These are phyloP conservation scores for Candida pini DNA, from an alignment of 805 yeast genomes.

Conservation along the genomic window DNA sequence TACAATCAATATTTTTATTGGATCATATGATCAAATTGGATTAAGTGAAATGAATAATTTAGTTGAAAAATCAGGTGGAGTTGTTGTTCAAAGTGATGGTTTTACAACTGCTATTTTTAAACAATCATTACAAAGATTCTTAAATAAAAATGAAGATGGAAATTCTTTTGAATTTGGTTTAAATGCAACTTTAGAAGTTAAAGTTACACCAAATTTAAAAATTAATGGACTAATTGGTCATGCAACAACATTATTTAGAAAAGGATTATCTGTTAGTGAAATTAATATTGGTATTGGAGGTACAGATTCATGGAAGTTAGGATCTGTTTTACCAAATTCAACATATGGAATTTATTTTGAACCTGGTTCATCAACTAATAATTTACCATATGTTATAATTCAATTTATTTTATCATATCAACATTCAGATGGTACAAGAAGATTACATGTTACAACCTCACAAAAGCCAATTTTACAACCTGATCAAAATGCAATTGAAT, in stretches of 20 bases:
- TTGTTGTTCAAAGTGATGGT: slow-evolving; percentile 56
- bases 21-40: slow-evolving; percentile 67
- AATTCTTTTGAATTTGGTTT: slow-evolving; percentile 46
- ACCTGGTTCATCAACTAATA: slow-evolving; percentile 23
- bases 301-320: slow-evolving; percentile 56
- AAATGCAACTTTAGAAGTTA: slow-evolving; percentile 56
- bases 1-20: slow-evolving; percentile 52
- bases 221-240: slow-evolving; percentile 60
- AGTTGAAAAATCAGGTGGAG: slow-evolving; percentile 56
- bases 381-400: slow-evolving; percentile 30
- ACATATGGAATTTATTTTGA: slow-evolving; percentile 58
- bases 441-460: slow-evolving; percentile 58
- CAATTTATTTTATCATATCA: slow-evolving; percentile 60
- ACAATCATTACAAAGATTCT: slow-evolving; percentile 54
- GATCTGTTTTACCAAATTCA: slow-evolving; percentile 50
- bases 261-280: slow-evolving; percentile 30
- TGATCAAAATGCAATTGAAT: slow-evolving; percentile 34
- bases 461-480: slow-evolving; percentile 38
- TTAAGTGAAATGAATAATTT: slow-evolving; percentile 59
- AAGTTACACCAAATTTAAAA: slow-evolving; percentile 43
- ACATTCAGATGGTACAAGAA: slow-evolving; percentile 51
- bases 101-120: slow-evolving; percentile 64
- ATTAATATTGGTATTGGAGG: slow-evolving; percentile 41
- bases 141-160: slow-evolving; percentile 30
- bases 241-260: slow-evolving; percentile 41